Percentiles rank a stretch among this genome's conserved stretches.
These are phyloP conservation scores for Tilletiaria anomala DNA, from an alignment of 1,284 basidiomycete species.

Conservation along the genomic window DNA sequence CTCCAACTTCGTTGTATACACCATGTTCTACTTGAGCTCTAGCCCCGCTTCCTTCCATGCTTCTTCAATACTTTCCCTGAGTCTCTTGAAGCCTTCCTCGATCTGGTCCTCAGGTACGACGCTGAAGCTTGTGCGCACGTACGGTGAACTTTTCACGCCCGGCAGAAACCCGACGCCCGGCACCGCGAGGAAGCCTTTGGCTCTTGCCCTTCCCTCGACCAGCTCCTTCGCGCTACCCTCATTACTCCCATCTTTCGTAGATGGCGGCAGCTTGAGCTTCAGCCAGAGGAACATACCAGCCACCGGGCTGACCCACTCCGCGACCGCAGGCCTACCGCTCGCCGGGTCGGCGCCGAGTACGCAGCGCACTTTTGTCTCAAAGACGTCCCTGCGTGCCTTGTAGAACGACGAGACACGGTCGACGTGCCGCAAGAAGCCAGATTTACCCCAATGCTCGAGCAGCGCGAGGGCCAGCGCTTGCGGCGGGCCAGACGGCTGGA, in stretches of 20 bases:
- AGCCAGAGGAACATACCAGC: slow-evolving; percentile 53
- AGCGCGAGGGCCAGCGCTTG: slow-evolving; percentile 61
- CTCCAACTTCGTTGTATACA: too few species aligned
- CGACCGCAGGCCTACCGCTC: slow-evolving; percentile 9
- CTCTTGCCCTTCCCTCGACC: slow-evolving; percentile 62
- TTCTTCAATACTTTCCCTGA: slow-evolving; percentile 20
- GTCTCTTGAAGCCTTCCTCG: slow-evolving; percentile 20
- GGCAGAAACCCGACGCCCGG: slow-evolving; percentile 50
- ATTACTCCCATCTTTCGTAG: neutral
- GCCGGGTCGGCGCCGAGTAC: slow-evolving; percentile 59
- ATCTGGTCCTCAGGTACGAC: slow-evolving; percentile 23
- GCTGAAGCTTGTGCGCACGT: slow-evolving; percentile 33
- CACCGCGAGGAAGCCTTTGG: slow-evolving; percentile 69
- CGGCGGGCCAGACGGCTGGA: slow-evolving; percentile 56
- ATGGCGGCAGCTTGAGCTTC: slow-evolving; percentile 30
- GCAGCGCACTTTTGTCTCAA: slow-evolving; percentile 59
- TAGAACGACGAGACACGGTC: slow-evolving; percentile 61
- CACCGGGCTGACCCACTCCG: slow-evolving; percentile 60
- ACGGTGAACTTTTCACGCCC: slow-evolving; percentile 13
- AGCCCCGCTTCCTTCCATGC: slow-evolving; percentile 26
- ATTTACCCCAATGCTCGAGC: slow-evolving; percentile 52
- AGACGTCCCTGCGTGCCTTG: slow-evolving; percentile 58
- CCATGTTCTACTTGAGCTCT: too few species aligned
- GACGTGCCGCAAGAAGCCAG: slow-evolving; percentile 63
- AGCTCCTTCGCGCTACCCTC: slow-evolving; percentile 59